Evolutionary conservation across 164 flowering plant species (phyloP), one percentile per base, ranked within the genome.

Genomic region (Chimonanthus praecox): DNA sequence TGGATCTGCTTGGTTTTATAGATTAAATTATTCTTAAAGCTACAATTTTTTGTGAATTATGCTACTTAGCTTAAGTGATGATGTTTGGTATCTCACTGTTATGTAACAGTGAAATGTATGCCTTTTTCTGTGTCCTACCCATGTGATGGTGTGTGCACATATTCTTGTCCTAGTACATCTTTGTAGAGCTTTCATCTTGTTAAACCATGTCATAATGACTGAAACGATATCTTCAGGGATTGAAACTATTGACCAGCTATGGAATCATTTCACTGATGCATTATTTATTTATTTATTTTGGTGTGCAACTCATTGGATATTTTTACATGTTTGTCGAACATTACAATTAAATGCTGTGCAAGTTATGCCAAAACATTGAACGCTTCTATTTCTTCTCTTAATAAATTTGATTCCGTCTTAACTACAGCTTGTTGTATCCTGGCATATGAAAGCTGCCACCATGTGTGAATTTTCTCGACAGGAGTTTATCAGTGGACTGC

Each of bases 371-470:
- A 44, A 21, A 48, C 47, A 47, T 68, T 48, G 15, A 68, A 47
- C 54, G n/a, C 48, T 9, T n/a, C 33, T 66, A 9, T 43, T 4
- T 66, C 46, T 10, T 47, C 6, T 5, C 54, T 66, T 13, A 72
- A 65, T 47, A 66, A 58, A 50, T 4, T 63, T 71, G 69, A 63
- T 11, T 71, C 70, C 68, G 11, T 49, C 50, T 54, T 70, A 44
- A 44, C 67, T 75, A 63, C 86, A 94, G 99, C 83, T 96, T 81
- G 99, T 96, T 76, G 74, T 96, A 64, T 93, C 98, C 72, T 96
- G 99, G 99, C 98, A 96, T 77, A 94, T 96, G 99, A 93, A 94
- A 77, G 99, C 99, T 77, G 93, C 96, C 61, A 96, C 99, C 47
- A 92, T 94, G 98, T 96, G 99, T 85, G 99, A 96, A 83, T 96